Evolutionary conservation across 768 basidiomycete genomes (phyloP).

Genomic region (Tylopilus plumbeoviolaceoides): DNA sequence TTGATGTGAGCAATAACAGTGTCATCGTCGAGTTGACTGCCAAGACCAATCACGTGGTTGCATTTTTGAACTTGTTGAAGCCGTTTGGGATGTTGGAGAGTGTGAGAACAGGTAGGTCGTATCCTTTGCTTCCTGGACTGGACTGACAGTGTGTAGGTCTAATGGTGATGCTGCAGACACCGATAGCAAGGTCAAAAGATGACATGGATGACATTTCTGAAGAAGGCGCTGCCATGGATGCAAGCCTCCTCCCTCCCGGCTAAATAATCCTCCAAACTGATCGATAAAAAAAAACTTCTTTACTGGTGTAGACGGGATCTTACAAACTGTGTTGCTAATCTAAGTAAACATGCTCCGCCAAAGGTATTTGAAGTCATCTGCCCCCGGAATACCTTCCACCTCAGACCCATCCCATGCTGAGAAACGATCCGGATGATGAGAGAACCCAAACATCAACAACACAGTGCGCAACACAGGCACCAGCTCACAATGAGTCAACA

Average conservation of each 20-base stretch:
- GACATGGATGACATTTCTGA: slow-evolving; percentile 55
- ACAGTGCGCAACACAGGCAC: not conserved
- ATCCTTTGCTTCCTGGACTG: not conserved
- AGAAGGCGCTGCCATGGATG: slow-evolving; percentile 67
- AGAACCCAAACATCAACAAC: not conserved
- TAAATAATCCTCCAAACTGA: too few species aligned
- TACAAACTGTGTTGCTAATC: not conserved
- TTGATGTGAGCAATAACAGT: slow-evolving; percentile 92
- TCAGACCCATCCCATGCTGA: not conserved
- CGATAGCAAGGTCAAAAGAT: slow-evolving; percentile 58
- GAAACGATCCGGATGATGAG: not conserved
- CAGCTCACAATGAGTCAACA: not conserved
- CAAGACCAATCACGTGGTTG: slow-evolving; percentile 88
- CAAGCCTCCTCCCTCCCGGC: slow-evolving; percentile 91
- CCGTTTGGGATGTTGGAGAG: slow-evolving; percentile 96
- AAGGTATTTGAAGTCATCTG: not conserved
- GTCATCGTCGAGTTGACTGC: slow-evolving; percentile 94
- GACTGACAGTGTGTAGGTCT: slow-evolving; percentile 48
- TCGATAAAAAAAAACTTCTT: too few species aligned
- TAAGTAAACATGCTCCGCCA: not conserved
- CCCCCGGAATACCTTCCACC: not conserved
- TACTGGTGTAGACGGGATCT: not conserved
- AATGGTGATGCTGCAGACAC: slow-evolving; percentile 99
- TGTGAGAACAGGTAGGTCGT: slow-evolving; percentile 77
- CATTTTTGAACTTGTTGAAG: slow-evolving; percentile 85